A percentile compares a stretch with the other conserved stretches of the same genome.
These are phyloP conservation scores for Isatis tinctoria DNA, from an alignment of 345 rosid genomes.

Conservation along the genomic window DNA sequence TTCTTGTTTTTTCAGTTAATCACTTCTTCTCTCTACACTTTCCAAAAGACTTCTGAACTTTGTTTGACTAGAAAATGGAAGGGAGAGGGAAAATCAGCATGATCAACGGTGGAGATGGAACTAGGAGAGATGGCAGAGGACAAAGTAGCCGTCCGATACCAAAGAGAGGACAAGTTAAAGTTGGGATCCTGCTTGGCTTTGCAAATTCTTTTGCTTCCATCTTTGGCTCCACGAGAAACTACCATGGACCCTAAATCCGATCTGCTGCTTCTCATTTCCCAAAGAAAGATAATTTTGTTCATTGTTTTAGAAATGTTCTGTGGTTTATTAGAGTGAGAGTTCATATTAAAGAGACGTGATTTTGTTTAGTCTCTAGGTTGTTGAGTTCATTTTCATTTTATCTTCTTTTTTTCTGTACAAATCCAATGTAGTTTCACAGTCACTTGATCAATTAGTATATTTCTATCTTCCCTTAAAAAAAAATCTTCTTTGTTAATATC, in stretches of 20 bases:
- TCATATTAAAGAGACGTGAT: neutral
- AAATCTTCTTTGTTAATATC: neutral
- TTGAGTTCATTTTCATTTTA: constrained; percentile 1
- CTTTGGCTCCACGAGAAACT: constrained; percentile 32
- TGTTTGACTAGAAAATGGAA: constrained; percentile 34
- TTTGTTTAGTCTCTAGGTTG: constrained; percentile 16
- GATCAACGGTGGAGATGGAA: constrained; percentile 31
- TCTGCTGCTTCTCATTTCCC: constrained; percentile 32
- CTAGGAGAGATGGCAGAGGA: constrained; percentile 23
- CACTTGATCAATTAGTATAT: constrained; percentile 9
- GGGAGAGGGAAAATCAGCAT: constrained; percentile 22
- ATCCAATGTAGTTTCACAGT: neutral
- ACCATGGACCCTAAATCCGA: constrained; percentile 1
- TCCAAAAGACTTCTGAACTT: neutral
- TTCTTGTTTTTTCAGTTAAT: constrained; percentile 5
- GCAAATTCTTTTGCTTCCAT: constrained; percentile 58
- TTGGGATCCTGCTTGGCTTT: constrained; percentile 54
- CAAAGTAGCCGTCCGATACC: constrained; percentile 55
- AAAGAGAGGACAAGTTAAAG: constrained; percentile 71
- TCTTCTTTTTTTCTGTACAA: neutral
- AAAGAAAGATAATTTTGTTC: neutral
- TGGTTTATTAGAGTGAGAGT: constrained; percentile 10
- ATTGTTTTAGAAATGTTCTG: neutral
- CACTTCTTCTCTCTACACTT: neutral
- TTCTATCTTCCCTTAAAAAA: neutral